phyloP scores from a whole-genome alignment of 441 rosid species.

The Gossypium schwendimanii region DNA sequence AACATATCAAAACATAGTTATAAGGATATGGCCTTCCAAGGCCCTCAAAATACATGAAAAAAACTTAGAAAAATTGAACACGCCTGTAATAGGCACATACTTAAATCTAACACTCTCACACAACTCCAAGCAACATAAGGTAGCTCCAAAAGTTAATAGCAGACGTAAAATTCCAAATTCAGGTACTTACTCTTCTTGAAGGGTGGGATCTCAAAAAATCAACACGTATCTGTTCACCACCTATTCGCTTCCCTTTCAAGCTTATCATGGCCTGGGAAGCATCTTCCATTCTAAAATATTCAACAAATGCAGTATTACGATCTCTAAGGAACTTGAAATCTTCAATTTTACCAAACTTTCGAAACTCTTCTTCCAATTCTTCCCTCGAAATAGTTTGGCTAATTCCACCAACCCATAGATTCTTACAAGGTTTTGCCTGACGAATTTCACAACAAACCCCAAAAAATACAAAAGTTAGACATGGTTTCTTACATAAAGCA shows the following conservation, averaged over 20 bases:
- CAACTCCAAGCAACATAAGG: neutral
- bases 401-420: conserved; percentile 91
- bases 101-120: neutral
- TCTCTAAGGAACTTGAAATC: conserved; percentile 74
- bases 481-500: neutral
- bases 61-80: neutral
- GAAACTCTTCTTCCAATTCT: conserved; percentile 66
- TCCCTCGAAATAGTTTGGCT: conserved; percentile 57
- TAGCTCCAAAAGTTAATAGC: neutral
- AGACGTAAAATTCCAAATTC: conserved; percentile 9
- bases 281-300: conserved; percentile 55
- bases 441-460: neutral
- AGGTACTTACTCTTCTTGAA: conserved; percentile 60
- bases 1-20: neutral
- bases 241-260: conserved; percentile 73
- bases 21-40: neutral
- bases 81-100: neutral
- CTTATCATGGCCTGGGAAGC: conserved; percentile 71
- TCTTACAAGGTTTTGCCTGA: conserved; percentile 80
- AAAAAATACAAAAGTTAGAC: neutral
- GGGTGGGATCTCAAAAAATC: conserved; percentile 77
- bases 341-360: conserved; percentile 69
- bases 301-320: conserved; percentile 66
- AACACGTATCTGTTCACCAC: conserved; percentile 76
- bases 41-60: neutral